A percentile compares a stretch with the other conserved stretches of the same genome.
These are phyloP conservation scores for Monilinia fructicola DNA, from an alignment of 2,329 filamentous ascomycete species.

Conservation along the genomic window DNA sequence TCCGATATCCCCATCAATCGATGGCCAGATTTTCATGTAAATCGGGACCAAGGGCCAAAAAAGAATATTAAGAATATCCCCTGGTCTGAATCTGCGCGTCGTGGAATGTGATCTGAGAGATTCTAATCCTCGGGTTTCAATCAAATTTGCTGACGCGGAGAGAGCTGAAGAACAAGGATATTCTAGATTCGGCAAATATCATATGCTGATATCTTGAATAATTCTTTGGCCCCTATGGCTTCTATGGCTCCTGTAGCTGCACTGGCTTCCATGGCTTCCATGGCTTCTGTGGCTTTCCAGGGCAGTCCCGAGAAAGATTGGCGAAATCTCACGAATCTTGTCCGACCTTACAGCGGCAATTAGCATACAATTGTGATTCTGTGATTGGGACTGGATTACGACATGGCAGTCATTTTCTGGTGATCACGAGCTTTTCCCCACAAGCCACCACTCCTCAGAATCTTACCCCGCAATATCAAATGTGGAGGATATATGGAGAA, in stretches of 20 bases:
- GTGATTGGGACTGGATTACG: slow-evolving; percentile 3
- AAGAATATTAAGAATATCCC: not conserved
- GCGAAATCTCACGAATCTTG: slow-evolving; percentile 25
- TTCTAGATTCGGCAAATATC: not conserved
- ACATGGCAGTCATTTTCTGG: slow-evolving; percentile 15
- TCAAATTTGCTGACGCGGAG: not conserved
- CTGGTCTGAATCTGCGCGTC: not conserved
- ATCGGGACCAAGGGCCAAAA: not conserved
- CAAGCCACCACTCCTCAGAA: slow-evolving; percentile 17
- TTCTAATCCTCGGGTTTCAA: not conserved
- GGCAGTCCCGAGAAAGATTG: slow-evolving; percentile 16
- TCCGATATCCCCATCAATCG: slow-evolving; percentile 5
- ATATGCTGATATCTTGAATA: not conserved
- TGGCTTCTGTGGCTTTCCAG: slow-evolving; percentile 12
- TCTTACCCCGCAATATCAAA: slow-evolving; percentile 14
- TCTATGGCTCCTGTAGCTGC: no score
- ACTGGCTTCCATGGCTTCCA: no score
- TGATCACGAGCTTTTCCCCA: slow-evolving; percentile 24
- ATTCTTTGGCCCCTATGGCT: not conserved
- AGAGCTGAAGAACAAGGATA: not conserved
- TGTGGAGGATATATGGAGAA: slow-evolving; percentile 5
- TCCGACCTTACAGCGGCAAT: slow-evolving; percentile 15
- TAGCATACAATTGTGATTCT: not conserved
- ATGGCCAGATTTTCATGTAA: not conserved
- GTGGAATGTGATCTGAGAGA: not conserved